phyloP scores from a whole-genome alignment of 768 basidiomycete genomes.

The Coprinopsis strossmayeri region DNA sequence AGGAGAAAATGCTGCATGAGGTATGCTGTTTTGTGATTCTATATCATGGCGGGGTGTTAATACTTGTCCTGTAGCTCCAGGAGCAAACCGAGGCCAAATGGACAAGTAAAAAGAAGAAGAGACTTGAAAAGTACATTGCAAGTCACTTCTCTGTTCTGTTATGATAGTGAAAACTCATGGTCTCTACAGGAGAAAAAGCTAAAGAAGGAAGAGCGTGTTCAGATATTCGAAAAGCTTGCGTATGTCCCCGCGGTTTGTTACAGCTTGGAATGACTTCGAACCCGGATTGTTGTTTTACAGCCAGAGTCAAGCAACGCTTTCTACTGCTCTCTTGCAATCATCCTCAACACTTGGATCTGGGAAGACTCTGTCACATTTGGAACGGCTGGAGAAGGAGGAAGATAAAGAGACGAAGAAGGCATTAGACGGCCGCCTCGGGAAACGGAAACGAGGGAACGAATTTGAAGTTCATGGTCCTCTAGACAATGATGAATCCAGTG shows the following conservation, averaged over 20 bases:
- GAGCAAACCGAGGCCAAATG: conserved; percentile 63
- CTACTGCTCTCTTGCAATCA: conserved; percentile 58
- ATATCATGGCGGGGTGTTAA: too few relatives aligned
- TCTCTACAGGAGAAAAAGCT: conserved; percentile 75
- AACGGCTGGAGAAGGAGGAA: conserved; percentile 51
- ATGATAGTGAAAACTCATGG: conserved; percentile 2
- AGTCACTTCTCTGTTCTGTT: conserved; percentile 18
- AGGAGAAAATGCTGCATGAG: conserved; percentile 55
- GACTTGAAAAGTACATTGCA: conserved; percentile 90
- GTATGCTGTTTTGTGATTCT: too few relatives aligned
- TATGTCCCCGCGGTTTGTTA: conserved; percentile 29
- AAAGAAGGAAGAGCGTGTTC: conserved; percentile 78
- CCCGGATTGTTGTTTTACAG: conserved; percentile 39
- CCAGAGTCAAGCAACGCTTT: conserved; percentile 67
- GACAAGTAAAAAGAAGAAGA: conserved; percentile 80
- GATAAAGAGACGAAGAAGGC: conserved; percentile 51
- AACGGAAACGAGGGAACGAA: conserved; percentile 35
- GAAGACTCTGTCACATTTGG: conserved; percentile 51
- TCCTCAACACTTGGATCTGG: conserved; percentile 84
- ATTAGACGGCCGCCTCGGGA: conserved; percentile 40
- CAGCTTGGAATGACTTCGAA: conserved; percentile 2
- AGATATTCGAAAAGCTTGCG: conserved; percentile 79
- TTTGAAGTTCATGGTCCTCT: conserved; percentile 26
- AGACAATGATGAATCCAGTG: conserved; percentile 23
- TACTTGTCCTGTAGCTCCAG: conserved; percentile 27